phyloP scores from a whole-genome alignment of 129 eudicot species.

The Chrysanthemum lavandulifolium region DNA sequence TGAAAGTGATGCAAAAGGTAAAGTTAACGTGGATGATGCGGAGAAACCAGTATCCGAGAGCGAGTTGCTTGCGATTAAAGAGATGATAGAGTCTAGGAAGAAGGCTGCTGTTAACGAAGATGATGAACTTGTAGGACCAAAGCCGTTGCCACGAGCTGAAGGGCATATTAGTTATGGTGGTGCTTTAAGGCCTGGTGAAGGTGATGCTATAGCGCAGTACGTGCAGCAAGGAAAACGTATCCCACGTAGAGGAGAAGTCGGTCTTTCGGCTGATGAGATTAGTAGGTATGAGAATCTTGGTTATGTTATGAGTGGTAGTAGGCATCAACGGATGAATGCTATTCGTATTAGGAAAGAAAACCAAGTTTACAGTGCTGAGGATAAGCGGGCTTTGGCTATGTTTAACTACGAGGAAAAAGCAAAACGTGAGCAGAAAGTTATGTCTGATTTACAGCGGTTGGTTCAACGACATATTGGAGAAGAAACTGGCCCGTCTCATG shows the following conservation, averaged over 20 bases:
- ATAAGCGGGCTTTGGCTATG: conserved; percentile 94
- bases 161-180: conserved; percentile 99
- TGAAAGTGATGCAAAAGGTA: conserved; percentile 31
- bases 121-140: conserved; percentile 67
- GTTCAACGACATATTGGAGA: conserved; percentile 89
- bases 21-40: conserved; percentile 31
- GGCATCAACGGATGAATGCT: conserved; percentile 99
- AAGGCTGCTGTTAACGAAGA: conserved; percentile 57
- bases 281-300: conserved; percentile 82
- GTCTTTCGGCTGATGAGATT: conserved; percentile 95
- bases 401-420: conserved; percentile 96
- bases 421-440: conserved; percentile 92
- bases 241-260: conserved; percentile 98
- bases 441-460: conserved; percentile 93
- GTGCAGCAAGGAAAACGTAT: conserved; percentile 99
- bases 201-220: conserved; percentile 98
- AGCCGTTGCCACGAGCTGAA: conserved; percentile 93
- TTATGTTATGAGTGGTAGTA: conserved; percentile 99
- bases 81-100: conserved; percentile 55
- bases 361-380: conserved; percentile 99
- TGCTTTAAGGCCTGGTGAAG: conserved; percentile 99
- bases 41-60: conserved; percentile 35
- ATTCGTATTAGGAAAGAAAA: conserved; percentile 98
- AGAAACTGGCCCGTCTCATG: conserved; percentile 87
- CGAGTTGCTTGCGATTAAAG: conserved; percentile 58